Conservation (phyloP, 1,284 basidiomycete genomes). For the Marasmius fiardii region DNA sequence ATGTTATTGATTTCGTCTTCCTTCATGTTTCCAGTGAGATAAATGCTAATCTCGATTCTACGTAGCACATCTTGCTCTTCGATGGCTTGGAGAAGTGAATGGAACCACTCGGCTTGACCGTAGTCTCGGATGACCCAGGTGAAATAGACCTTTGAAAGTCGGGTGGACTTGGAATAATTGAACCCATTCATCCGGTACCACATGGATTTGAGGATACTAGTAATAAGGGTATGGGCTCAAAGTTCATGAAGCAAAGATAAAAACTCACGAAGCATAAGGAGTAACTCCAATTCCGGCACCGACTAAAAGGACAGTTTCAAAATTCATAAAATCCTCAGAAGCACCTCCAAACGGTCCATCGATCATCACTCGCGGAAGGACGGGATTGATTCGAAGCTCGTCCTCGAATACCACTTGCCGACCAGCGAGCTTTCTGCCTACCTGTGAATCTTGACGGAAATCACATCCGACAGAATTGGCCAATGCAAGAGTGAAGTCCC, state of each 20-base stretch:
- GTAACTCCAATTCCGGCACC: conserved; percentile 92
- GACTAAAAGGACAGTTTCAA: conserved; percentile 80
- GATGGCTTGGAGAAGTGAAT: conserved; percentile 86
- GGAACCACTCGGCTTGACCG: conserved; percentile 87
- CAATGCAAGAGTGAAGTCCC: conserved; percentile 83
- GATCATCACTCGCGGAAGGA: conserved; percentile 86
- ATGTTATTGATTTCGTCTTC: conserved; percentile 91
- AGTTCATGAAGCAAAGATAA: conserved; percentile 1
- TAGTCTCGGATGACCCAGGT: conserved; percentile 90
- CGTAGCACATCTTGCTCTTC: conserved; percentile 86
- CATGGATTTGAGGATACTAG: conserved; percentile 84
- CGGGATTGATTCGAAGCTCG: conserved; percentile 63
- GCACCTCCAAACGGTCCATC: conserved; percentile 87
- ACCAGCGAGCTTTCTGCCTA: conserved; percentile 38
- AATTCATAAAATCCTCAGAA: conserved; percentile 83
- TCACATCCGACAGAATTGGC: conserved; percentile 83
- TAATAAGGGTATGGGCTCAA: conserved; percentile 10
- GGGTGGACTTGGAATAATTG: conserved; percentile 65
- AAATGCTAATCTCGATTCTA: conserved; percentile 87
- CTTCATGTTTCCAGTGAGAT: conserved; percentile 84
- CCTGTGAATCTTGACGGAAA: conserved; percentile 59
- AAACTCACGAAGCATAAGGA: conserved; percentile 80
- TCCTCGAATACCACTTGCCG: conserved; percentile 55
- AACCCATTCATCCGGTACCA: conserved; percentile 93
- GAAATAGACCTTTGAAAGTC: conserved; percentile 83